Evolutionary conservation across 176 grass and related monocot species (phyloP).

Genomic region (Paspalum vaginatum): DNA sequence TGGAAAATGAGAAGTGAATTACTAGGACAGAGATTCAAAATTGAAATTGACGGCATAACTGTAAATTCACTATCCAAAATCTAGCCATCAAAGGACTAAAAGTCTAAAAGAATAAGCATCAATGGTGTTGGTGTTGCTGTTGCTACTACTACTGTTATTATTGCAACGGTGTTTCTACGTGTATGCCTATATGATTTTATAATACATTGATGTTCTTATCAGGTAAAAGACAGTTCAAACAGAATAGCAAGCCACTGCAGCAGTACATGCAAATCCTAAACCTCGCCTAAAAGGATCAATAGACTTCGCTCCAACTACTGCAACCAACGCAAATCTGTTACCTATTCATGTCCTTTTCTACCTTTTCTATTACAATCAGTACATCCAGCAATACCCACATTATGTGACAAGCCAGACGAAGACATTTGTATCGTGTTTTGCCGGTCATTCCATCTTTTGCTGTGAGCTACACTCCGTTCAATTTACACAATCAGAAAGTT

Average conservation of each 20-base stretch:
- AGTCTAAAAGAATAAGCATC: not conserved
- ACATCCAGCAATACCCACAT: slow-evolving; percentile 25
- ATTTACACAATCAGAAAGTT: slow-evolving; percentile 12
- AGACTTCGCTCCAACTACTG: not conserved
- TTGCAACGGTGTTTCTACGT: not conserved
- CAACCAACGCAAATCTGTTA: slow-evolving; percentile 7
- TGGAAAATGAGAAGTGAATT: not conserved
- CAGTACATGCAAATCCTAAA: not conserved
- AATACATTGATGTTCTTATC: not conserved
- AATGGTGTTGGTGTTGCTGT: not conserved
- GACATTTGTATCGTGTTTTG: not conserved
- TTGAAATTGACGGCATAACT: not conserved
- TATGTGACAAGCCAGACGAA: slow-evolving; percentile 17
- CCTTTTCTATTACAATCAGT: slow-evolving; percentile 5
- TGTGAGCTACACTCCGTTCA: slow-evolving; percentile 1
- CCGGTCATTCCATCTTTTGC: not conserved
- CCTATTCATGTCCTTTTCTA: not conserved
- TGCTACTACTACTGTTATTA: too few species aligned
- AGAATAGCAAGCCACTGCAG: not conserved
- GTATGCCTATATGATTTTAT: not conserved
- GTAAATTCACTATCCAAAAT: slow-evolving; percentile 22
- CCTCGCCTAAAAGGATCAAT: not conserved
- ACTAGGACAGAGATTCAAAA: slow-evolving; percentile 3
- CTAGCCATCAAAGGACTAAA: slow-evolving; percentile 9
- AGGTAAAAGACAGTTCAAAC: not conserved